Percentiles rank a stretch among this genome's conserved stretches.
These are phyloP conservation scores for Nannochloropsis gaditana DNA, from an alignment of 108 stramenopile species.

Conservation along the genomic window DNA sequence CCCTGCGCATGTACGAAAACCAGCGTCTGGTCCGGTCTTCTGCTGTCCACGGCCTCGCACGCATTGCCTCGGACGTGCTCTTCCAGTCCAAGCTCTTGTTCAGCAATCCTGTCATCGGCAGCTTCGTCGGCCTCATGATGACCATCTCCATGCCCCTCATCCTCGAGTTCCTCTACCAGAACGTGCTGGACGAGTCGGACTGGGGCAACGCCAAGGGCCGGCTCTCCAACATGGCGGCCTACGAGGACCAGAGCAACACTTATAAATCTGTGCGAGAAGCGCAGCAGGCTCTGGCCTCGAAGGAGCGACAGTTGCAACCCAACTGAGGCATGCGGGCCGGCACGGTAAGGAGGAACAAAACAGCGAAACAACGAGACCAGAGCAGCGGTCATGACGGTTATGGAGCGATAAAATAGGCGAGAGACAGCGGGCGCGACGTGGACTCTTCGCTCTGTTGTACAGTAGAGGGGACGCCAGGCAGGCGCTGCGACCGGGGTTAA, in stretches of 20 bases:
- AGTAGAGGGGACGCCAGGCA: no score
- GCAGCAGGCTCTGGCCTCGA: not conserved
- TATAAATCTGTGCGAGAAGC: not conserved
- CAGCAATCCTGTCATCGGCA: constrained; percentile 1
- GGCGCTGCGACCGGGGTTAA: no score
- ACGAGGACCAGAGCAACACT: not conserved
- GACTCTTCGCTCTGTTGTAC: no score
- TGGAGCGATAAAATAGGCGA: no score
- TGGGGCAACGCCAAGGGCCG: not conserved
- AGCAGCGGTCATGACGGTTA: no score
- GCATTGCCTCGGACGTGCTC: constrained; percentile 85
- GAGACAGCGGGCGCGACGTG: no score
- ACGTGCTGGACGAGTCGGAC: constrained; percentile 72
- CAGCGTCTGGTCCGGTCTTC: constrained; percentile 79
- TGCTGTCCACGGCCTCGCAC: constrained; percentile 77
- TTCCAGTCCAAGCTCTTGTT: constrained; percentile 53
- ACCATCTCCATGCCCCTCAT: constrained; percentile 67
- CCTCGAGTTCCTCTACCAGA: constrained; percentile 64
- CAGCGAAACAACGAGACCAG: no score
- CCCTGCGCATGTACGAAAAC: constrained; percentile 78
- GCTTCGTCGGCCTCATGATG: constrained; percentile 55
- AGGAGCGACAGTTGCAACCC: not conserved
- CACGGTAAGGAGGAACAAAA: not conserved
- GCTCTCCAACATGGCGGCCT: not conserved
- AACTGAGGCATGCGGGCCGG: not conserved